Base-by-base conservation (phyloP, 768 basidiomycete species). In the Dioszegia aurantiaca region DNA sequence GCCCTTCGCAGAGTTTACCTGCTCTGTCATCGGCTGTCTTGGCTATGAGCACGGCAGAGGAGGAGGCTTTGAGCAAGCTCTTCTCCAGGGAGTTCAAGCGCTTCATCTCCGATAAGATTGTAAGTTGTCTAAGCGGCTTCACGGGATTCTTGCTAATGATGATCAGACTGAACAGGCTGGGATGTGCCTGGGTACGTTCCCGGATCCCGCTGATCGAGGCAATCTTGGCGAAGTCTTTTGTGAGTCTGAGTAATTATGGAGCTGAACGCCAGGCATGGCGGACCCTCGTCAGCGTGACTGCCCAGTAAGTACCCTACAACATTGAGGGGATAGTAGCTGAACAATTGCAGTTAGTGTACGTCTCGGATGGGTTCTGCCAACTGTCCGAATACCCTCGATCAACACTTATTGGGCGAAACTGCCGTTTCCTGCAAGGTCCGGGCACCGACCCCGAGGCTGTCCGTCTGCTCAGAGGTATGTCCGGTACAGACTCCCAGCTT, bases 371-470 rank as follows among this genome's bases (percentile, higher is more conserved):
- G 9, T 64, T 64, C 36, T 64, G 63, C 46, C 43, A 60, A 37
- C 28, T 64, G 14, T 61, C 63, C 12, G 63, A 64, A 41, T 64
- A 64, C 37, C 57, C 63, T 10, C 24, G 60, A 46, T 40, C 43
- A 23, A 11, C 57, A 12, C 39, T 64, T 24, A 52, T 64, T 16
- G 63, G 63, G 14, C 42, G 63, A 31, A 64, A 64, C 28, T 64
- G 63, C 52, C 55, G 63, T 8, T 64, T 64, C 47, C 41, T 64
- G n/a, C 63, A 64, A 59, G 63, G 63, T 10, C 59, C 59, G n/a
- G 56, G 43, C 17, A 64, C 63, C 8, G 63, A 64, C 33, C 52
- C 28, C n/a, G 40, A 53, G 14, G 55, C 63, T 33, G 59, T 64
- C 10, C n/a, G 27, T n/a, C 36, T 52, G 16, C 24, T 64, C 19